Conservation (phyloP, 306 rosid species). For the Quercus variabilis region DNA sequence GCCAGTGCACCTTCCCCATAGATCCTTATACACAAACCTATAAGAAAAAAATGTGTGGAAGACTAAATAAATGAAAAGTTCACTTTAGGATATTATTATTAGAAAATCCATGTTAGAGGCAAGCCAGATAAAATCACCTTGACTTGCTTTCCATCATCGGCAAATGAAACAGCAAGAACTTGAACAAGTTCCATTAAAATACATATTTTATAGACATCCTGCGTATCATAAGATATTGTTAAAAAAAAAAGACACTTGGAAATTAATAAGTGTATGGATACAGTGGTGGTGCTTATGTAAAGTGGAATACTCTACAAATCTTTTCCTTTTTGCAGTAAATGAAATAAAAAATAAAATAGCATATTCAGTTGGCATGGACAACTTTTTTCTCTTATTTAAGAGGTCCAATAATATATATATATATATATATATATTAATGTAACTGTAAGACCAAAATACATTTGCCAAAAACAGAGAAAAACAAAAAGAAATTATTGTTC, state of each 20-base stretch:
- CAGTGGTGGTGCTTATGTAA: neutral
- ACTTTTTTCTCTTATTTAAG: too few species aligned
- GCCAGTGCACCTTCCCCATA: constrained; percentile 94
- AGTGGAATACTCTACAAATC: neutral
- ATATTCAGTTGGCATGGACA: too few species aligned
- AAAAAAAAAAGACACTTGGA: constrained; percentile 17
- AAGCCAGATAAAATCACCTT: constrained; percentile 51
- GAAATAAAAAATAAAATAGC: too few species aligned
- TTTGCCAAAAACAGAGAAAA: too few species aligned
- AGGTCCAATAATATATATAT: too few species aligned
- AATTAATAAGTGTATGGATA: neutral
- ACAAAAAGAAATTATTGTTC: too few species aligned
- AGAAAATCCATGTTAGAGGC: neutral
- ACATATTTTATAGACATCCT: constrained; percentile 97
- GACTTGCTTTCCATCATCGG: constrained; percentile 87
- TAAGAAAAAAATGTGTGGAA: constrained; percentile 12
- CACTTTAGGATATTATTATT: neutral
- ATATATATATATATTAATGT: too few species aligned
- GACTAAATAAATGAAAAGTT: constrained; percentile 15
- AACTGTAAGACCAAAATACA: too few species aligned
- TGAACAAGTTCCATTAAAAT: constrained; percentile 86
- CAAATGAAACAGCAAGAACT: constrained; percentile 81
- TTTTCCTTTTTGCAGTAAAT: too few species aligned
- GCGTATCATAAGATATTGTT: constrained; percentile 36
- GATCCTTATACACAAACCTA: constrained; percentile 98